Evolutionary conservation across 805 yeast genomes (phyloP).

Genomic region (Komagataella pseudopastoris): DNA sequence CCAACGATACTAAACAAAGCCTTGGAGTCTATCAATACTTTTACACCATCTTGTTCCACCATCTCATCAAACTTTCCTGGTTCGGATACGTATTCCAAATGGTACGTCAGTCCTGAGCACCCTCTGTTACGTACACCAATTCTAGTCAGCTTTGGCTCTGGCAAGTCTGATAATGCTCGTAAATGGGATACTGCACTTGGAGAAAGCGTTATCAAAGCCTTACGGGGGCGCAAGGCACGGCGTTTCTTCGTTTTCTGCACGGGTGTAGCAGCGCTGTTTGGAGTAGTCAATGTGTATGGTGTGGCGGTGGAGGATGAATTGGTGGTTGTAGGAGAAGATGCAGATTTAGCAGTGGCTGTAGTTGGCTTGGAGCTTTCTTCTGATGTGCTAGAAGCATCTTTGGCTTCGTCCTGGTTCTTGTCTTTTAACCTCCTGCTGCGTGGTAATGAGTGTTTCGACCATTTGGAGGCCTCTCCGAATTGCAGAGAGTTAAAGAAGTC

Average conservation of each 20-base stretch:
- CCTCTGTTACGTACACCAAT: constrained; percentile 95
- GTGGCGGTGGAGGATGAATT: background rate
- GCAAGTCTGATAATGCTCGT: constrained; percentile 52
- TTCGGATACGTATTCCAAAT: constrained; percentile 75
- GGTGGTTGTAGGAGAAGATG: background rate
- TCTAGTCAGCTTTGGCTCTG: constrained; percentile 79
- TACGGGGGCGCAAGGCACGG: constrained; percentile 72
- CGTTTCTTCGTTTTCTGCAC: constrained; percentile 18
- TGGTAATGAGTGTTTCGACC: constrained; percentile 7
- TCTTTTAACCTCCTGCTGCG: constrained; percentile 4
- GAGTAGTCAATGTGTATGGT: background rate
- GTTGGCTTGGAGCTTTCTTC: background rate
- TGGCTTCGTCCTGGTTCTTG: background rate
- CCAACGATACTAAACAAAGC: constrained; percentile 94
- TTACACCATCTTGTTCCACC: constrained; percentile 87
- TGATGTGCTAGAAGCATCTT: background rate
- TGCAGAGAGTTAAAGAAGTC: background rate
- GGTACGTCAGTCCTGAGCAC: constrained; percentile 89
- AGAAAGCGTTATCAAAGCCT: constrained; percentile 76
- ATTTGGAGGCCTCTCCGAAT: constrained; percentile 1
- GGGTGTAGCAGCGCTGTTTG: background rate
- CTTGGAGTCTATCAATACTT: constrained; percentile 86
- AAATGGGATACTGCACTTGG: constrained; percentile 68
- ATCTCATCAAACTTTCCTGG: constrained; percentile 95
- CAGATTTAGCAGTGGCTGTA: background rate